Evolutionary conservation across 2,329 filamentous ascomycete genomes (phyloP).

Genomic region (Fusarium globosum): DNA sequence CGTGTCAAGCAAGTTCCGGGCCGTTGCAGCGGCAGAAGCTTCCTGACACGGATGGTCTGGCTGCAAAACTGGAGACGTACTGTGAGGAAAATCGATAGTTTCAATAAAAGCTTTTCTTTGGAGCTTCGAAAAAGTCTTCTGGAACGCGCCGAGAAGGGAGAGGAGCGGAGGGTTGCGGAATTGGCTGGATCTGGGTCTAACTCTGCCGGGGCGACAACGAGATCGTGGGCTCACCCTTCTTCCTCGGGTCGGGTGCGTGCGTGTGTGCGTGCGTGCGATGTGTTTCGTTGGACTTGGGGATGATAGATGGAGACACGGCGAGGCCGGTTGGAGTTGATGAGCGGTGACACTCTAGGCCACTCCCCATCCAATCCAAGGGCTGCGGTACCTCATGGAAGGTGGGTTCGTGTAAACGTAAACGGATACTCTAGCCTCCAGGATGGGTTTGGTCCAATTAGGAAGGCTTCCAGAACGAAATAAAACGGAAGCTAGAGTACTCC

Average conservation of each 20-base stretch:
- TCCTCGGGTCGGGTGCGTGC: neutral
- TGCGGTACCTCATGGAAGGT: neutral
- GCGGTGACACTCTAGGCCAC: conserved; percentile 31
- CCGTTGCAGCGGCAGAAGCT: conserved; percentile 24
- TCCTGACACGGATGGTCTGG: conserved; percentile 16
- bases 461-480: conserved; percentile 42
- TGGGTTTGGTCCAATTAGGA: conserved; percentile 25
- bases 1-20: conserved; percentile 26
- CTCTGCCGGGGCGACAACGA: conserved; percentile 11
- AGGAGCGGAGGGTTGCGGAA: neutral
- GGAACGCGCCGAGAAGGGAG: conserved; percentile 20
- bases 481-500: neutral
- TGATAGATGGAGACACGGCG: conserved; percentile 47
- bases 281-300: conserved; percentile 13
- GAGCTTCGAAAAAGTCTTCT: conserved; percentile 31
- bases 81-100: conserved; percentile 27
- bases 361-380: conserved; percentile 11
- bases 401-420: conserved; percentile 22
- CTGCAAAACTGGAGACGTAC: conserved; percentile 25
- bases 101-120: conserved; percentile 11
- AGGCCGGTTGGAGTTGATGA: conserved; percentile 40
- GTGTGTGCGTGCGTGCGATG: neutral
- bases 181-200: conserved; percentile 19
- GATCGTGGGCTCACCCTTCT: conserved; percentile 10
- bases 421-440: neutral